Conservation (phyloP, 73 alveolate genomes). For the Uronychia setigera region DNA sequence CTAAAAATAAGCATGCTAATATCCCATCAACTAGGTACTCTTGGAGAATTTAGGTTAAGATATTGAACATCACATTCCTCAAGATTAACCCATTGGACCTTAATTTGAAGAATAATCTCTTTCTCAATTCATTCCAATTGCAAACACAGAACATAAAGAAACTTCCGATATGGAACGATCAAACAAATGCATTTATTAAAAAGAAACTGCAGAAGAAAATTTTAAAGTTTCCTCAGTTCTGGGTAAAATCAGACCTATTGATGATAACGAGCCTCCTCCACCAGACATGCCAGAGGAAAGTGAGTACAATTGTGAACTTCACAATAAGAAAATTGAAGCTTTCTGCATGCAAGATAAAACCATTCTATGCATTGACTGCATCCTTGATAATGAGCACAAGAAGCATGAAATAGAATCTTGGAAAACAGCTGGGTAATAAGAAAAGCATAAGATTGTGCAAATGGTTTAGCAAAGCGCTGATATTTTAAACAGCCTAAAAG, state of each 20-base stretch:
- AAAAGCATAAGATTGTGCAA: no score
- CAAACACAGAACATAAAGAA: no score
- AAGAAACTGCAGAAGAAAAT: no score
- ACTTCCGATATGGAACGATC: not conserved
- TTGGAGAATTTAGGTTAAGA: not conserved
- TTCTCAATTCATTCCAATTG: not conserved
- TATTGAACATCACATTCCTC: not conserved
- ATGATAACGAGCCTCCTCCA: not conserved
- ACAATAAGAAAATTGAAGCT: slow-evolving; percentile 60
- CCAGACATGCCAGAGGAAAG: not conserved
- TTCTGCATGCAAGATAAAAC: slow-evolving; percentile 69
- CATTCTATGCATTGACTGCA: slow-evolving; percentile 77
- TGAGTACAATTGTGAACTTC: slow-evolving; percentile 36
- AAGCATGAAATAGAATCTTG: slow-evolving; percentile 49
- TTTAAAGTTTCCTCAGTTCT: no score
- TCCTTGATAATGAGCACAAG: slow-evolving; percentile 74
- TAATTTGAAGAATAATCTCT: not conserved
- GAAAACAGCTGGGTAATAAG: not conserved
- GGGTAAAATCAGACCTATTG: not conserved
- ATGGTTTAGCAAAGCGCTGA: not conserved
- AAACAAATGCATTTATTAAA: no score
- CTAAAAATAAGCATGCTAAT: no score
- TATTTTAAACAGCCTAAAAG: no score
- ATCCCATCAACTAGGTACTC: not conserved
- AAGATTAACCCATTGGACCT: not conserved